phyloP scores from a whole-genome alignment of 225 moss, liverwort and hornwort species.

The Anthoceros angustus region DNA sequence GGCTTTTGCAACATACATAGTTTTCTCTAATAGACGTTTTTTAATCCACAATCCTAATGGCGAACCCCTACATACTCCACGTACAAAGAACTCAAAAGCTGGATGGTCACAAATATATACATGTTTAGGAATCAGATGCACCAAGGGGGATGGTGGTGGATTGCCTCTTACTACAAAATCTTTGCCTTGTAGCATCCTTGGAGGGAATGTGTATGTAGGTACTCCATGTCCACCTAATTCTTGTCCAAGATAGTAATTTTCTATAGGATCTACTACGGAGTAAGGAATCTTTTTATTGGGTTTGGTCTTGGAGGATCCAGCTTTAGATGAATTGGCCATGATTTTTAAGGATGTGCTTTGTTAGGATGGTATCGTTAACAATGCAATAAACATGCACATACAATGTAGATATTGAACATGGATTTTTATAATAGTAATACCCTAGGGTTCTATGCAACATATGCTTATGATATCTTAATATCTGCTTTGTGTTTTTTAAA shows the following conservation, averaged over 20 bases:
- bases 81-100: not conserved
- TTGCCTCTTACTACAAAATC: not conserved
- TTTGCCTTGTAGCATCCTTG: constrained; percentile 1
- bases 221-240: not conserved
- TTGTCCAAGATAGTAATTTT: not conserved
- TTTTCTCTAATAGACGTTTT: not conserved
- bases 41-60: not conserved
- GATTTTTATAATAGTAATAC: no score
- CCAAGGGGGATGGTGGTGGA: not conserved
- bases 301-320: no score
- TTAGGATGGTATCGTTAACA: no score
- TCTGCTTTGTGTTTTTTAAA: no score
- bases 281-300: no score
- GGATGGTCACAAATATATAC: not conserved
- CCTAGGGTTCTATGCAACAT: no score
- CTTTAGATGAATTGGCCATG: no score
- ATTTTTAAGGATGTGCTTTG: no score
- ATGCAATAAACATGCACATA: no score
- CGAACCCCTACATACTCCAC: not conserved
- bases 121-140: not conserved
- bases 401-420: no score
- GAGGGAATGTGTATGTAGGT: not conserved
- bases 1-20: not conserved
- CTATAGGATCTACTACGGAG: no score
- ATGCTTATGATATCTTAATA: no score